Evolutionary conservation across 177 flowering plant genomes (phyloP), one percentile per base, ranked within the genome.

Genomic region (Tripterygium wilfordii): DNA sequence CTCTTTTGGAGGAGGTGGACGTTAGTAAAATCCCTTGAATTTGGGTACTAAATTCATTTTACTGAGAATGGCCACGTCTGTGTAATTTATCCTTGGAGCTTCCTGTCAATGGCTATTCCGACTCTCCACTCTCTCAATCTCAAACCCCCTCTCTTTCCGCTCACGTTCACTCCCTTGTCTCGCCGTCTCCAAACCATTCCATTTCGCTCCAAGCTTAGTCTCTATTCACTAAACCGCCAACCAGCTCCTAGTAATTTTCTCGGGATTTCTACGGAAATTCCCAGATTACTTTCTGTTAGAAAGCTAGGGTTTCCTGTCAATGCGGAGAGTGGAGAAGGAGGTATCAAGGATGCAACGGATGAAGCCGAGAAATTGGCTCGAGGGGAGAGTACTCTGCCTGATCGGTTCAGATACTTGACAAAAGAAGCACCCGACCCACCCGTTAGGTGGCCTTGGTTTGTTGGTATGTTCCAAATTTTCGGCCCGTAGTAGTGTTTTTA

Each of bases 361-460:
- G 78, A 76, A 42, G 69, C 54, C n/a, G 80, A 79, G 45, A 51
- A 15, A 31, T 70, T 68, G 46, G 76, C 61, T 16, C 58, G 82
- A 29, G 77, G 77, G 23, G 66, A 69, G 63, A 83, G 96, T 56
- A 81, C 81, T 29, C 63, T 79, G 88, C 92, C 97, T 21, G 72
- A 72, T 10, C 54, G 86, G 61, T 85, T 89, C 60, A 65, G 85
- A 53, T 62, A 77, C 49, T 64, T 85, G 81, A 65, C 78, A 30
- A 71, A 80, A 54, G 92, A 83, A 69, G 95, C 70, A 59, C 85
- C 97, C 19, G 91, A 78, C 31, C 68, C 65, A 15, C 89, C 97
- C 35, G 41, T 82, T 18, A 61, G 76, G 41, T 89, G 97, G 97
- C 89, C 95, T 17, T 89, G 72, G 81, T 62, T 83, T 62, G 63